phyloP scores from a whole-genome alignment of 2,329 filamentous ascomycete genomes.

The Colletotrichum sp. region DNA sequence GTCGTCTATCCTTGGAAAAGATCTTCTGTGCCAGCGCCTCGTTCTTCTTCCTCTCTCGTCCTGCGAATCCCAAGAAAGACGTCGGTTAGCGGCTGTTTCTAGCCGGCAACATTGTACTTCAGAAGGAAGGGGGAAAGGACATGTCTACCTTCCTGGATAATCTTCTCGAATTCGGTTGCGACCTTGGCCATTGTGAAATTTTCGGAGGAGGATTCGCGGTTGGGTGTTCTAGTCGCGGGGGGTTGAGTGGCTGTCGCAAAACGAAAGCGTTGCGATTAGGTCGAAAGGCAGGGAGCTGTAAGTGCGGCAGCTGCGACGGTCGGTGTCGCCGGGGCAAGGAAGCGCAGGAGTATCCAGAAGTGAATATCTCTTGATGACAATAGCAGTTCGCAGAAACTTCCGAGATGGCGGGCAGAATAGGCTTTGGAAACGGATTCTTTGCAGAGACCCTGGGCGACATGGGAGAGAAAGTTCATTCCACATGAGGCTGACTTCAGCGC shows the following conservation, averaged over 20 bases:
- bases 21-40: slow-evolving; percentile 75
- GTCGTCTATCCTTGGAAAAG: slow-evolving; percentile 65
- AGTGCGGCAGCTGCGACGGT: background rate
- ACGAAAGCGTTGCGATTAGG: background rate
- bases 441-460: background rate
- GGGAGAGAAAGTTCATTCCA: background rate
- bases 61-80: slow-evolving; percentile 34
- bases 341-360: background rate
- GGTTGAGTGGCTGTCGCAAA: background rate
- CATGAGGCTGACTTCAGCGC: slow-evolving; percentile 7
- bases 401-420: background rate
- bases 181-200: slow-evolving; percentile 43
- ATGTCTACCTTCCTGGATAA: slow-evolving; percentile 55
- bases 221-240: background rate
- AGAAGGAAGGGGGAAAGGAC: background rate
- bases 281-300: background rate
- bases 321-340: background rate
- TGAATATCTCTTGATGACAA: background rate
- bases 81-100: background rate
- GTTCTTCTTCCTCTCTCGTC: slow-evolving; percentile 73
- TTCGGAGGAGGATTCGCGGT: background rate
- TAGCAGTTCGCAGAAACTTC: background rate
- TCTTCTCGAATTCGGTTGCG: slow-evolving; percentile 58
- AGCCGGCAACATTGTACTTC: background rate
- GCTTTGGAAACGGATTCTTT: background rate